phyloP scores from a whole-genome alignment of 192 early-diverging fungal species.

The Coemansia sp. region DNA sequence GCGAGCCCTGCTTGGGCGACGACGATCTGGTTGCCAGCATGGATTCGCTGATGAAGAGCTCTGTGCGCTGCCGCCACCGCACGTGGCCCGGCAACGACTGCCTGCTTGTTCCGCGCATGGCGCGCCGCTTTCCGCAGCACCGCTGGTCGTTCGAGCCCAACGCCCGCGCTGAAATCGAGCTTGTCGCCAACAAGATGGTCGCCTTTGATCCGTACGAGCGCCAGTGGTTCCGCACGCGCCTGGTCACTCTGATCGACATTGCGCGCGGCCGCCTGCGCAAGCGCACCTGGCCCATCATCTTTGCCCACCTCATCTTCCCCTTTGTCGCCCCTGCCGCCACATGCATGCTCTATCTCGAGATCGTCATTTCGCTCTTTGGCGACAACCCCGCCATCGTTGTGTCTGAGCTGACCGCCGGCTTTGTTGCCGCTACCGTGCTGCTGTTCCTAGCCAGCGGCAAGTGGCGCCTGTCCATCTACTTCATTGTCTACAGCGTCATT shows the following conservation, averaged over 20 bases:
- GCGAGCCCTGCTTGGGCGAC: slow-evolving; percentile 42
- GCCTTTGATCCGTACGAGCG: slow-evolving; percentile 48
- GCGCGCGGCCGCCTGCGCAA: slow-evolving; percentile 33
- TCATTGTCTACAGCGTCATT: slow-evolving; percentile 44
- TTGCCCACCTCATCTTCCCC: slow-evolving; percentile 39
- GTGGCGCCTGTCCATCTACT: slow-evolving; percentile 35
- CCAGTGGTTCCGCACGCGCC: slow-evolving; percentile 50
- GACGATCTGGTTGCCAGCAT: slow-evolving; percentile 41
- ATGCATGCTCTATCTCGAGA: slow-evolving; percentile 55
- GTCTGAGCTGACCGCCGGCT: slow-evolving; percentile 49
- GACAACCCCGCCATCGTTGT: slow-evolving; percentile 51
- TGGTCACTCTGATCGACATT: slow-evolving; percentile 46
- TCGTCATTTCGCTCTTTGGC: slow-evolving; percentile 51
- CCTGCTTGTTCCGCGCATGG: slow-evolving; percentile 43
- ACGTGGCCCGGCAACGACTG: slow-evolving; percentile 55
- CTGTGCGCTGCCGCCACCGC: slow-evolving; percentile 40
- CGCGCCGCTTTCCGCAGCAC: slow-evolving; percentile 29
- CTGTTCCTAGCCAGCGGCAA: slow-evolving; percentile 25
- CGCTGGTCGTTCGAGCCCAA: slow-evolving; percentile 55
- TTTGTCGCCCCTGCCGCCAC: slow-evolving; percentile 42
- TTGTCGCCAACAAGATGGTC: slow-evolving; percentile 22
- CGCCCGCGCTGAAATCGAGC: slow-evolving; percentile 39
- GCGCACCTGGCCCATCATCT: slow-evolving; percentile 33
- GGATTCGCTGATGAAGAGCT: slow-evolving; percentile 46
- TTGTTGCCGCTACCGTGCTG: slow-evolving; percentile 34